Evolutionary conservation across 2,329 filamentous ascomycete genomes (phyloP), one percentile per base, ranked within the genome.

Genomic region (Penicillium hesseltinei): DNA sequence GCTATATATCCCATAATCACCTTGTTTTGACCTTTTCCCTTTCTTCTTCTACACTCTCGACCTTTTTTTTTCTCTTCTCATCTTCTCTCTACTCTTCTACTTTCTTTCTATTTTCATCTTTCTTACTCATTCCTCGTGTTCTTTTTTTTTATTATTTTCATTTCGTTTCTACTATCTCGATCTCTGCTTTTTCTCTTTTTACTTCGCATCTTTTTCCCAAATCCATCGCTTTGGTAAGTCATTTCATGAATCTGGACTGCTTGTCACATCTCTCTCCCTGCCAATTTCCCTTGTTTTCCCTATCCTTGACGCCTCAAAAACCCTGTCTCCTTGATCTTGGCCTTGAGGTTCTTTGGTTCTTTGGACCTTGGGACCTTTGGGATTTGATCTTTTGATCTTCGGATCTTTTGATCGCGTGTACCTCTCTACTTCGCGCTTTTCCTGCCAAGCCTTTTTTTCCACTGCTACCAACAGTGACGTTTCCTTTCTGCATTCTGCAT

Each of bases 21-120:
- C 43, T 46, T 52, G 58, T 52, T 56, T 54, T 54, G 43, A 29
- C 54, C 47, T 55, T 46, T 57, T 53, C 44, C 38, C 31, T 43
- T 44, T 33, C 11, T 45, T 29, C 11, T 45, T 31, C 25, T 45
- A 19, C 5, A 15, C 4, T 13, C 25, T 46, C 44, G 44, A 46
- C 44, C 13, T 33, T 45, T 46, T 31, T 10, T 29, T 31, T 31
- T 31, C n/a, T 56, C 35, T 42, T 42, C 39, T 17, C 39, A 42
- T 42, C 39, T 42, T 51, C 51, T 36, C 31, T 40, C 31, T 33
- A 15, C 44, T 50, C 51, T 23, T 25, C 19, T 38, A 17, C 29
- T n/a, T 54, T 23, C 23, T 38, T 46, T 47, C n/a, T 39, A 9
- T 13, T 23, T 21, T 25, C 43, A 19, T 15, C 7, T 5, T 11